These are phyloP conservation scores for Leccinum subgranulosum DNA, from an alignment of 768 basidiomycete genomes.

Conservation along the genomic window DNA sequence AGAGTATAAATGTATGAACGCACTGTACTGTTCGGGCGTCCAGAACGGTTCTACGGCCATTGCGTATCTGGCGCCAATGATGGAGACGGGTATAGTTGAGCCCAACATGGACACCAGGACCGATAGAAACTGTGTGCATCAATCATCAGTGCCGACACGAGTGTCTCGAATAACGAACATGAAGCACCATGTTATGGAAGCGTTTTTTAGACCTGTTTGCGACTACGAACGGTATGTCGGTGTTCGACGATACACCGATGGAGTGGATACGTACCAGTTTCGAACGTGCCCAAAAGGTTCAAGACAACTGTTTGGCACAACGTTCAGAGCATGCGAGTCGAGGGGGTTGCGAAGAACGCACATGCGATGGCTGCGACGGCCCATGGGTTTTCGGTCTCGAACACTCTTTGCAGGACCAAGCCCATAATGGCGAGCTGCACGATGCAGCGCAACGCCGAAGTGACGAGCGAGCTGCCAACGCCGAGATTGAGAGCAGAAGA, in stretches of 20 bases:
- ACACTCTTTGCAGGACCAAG: conserved; percentile 65
- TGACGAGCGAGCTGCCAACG: conserved; percentile 62
- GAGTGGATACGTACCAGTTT: conserved; percentile 52
- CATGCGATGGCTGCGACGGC: conserved; percentile 70
- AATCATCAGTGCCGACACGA: conserved; percentile 8
- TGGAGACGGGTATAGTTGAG: conserved; percentile 78
- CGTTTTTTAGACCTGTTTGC: conserved; percentile 76
- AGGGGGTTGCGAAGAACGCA: conserved; percentile 35
- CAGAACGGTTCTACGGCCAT: conserved; percentile 81
- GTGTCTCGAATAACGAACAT: neutral
- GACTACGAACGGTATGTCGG: conserved; percentile 39
- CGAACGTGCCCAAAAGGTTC: conserved; percentile 74
- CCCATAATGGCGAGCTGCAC: conserved; percentile 77
- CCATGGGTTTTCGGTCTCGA: conserved; percentile 72
- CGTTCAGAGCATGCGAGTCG: neutral
- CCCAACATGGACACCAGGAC: conserved; percentile 66
- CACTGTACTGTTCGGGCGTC: conserved; percentile 80
- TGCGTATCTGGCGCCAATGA: conserved; percentile 70
- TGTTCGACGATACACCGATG: neutral
- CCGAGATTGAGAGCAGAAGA: conserved; percentile 66
- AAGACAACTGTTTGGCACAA: conserved; percentile 47
- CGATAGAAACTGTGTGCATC: conserved; percentile 48
- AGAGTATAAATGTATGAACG: conserved; percentile 14
- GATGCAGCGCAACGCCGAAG: conserved; percentile 71
- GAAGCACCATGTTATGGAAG: conserved; percentile 66